Evolutionary conservation across 108 stramenopile genomes (phyloP).

Genomic region (Mediolabrus comicus): DNA sequence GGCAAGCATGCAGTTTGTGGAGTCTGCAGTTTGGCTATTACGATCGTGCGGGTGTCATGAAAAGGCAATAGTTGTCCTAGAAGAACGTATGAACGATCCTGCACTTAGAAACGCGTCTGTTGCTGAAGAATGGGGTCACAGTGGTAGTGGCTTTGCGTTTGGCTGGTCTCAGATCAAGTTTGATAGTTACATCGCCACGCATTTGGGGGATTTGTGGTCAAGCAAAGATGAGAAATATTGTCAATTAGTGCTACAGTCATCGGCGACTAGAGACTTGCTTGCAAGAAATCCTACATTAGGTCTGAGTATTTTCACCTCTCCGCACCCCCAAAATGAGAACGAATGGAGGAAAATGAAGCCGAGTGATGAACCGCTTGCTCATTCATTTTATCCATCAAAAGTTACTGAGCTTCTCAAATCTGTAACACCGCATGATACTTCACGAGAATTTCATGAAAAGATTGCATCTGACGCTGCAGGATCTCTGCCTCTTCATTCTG

Average conservation of each 20-base stretch:
- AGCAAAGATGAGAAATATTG: constrained; percentile 60
- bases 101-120: constrained; percentile 41
- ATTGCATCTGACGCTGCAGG: not conserved
- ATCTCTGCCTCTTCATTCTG: constrained; percentile 71
- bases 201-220: constrained; percentile 84
- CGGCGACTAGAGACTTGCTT: constrained; percentile 66
- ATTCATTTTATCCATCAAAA: constrained; percentile 55
- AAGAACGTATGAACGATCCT: constrained; percentile 50
- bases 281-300: constrained; percentile 79
- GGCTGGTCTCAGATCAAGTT: constrained; percentile 89
- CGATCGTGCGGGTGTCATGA: constrained; percentile 81
- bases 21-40: constrained; percentile 82
- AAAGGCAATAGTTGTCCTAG: constrained; percentile 69
- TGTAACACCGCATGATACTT: constrained; percentile 22
- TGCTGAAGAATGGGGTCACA: not conserved
- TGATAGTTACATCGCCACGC: constrained; percentile 80
- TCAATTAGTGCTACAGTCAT: constrained; percentile 64
- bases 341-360: constrained; percentile 68
- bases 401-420: constrained; percentile 80
- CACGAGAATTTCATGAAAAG: not conserved
- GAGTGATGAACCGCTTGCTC: constrained; percentile 66
- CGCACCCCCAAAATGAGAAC: constrained; percentile 71
- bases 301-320: constrained; percentile 77
- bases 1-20: constrained; percentile 69
- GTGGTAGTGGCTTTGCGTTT: constrained; percentile 25